Conservation (phyloP, 106 monocot species). For the Ottelia alismoides region DNA sequence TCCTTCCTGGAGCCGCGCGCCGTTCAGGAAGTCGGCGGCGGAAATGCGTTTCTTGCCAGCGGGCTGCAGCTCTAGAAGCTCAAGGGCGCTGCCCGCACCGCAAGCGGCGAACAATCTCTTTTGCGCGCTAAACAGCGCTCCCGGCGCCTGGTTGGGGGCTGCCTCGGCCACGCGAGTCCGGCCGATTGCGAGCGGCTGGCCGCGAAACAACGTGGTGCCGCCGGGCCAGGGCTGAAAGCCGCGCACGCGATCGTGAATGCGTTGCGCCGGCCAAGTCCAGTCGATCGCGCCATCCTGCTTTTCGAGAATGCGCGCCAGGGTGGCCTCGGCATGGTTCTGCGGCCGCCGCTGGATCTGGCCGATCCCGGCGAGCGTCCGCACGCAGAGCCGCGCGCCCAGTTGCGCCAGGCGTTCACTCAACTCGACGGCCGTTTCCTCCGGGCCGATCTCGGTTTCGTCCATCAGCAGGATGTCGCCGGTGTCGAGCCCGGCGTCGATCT, state of each 20-base stretch:
- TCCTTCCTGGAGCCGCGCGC: background rate
- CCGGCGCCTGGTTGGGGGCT: no score
- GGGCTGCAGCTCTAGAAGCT: background rate
- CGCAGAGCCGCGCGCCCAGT: no score
- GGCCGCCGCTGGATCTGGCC: no score
- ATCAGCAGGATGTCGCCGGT: no score
- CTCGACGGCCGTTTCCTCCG: no score
- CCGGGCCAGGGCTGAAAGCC: background rate
- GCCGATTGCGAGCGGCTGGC: background rate
- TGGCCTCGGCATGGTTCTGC: background rate
- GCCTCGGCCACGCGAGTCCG: background rate
- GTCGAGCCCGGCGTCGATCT: no score
- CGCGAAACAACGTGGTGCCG: background rate
- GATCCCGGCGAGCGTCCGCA: no score
- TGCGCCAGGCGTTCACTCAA: no score
- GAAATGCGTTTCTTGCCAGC: background rate
- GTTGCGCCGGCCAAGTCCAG: background rate
- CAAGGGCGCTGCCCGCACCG: background rate
- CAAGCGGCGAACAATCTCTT: background rate
- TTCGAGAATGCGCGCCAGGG: background rate
- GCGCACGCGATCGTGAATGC: background rate
- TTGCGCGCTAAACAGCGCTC: background rate
- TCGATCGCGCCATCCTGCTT: background rate
- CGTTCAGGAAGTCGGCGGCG: background rate
- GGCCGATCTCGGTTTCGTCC: no score